These are phyloP conservation scores for Sphenostylis stenocarpa DNA, from an alignment of 306 rosid genomes.

Conservation along the genomic window DNA sequence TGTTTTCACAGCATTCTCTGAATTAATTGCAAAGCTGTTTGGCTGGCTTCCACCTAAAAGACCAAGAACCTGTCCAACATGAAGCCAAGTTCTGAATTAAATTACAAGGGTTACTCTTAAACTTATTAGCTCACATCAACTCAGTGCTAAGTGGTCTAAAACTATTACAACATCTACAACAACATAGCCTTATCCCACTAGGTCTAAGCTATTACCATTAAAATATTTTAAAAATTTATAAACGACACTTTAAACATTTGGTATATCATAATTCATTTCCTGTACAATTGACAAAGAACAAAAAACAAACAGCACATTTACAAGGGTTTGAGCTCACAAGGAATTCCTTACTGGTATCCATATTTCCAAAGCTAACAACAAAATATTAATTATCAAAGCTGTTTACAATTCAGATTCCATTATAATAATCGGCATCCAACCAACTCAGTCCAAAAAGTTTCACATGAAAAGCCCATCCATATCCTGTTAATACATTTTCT, in stretches of 20 bases:
- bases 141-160: neutral
- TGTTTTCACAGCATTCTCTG: constrained; percentile 55
- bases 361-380: neutral
- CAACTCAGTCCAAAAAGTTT: neutral
- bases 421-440: constrained; percentile 13
- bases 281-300: neutral
- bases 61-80: constrained; percentile 68
- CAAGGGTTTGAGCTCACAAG: neutral
- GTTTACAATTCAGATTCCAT: neutral
- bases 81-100: constrained; percentile 23
- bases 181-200: too few species aligned
- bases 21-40: constrained; percentile 39
- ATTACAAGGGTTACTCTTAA: constrained; percentile 7
- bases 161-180: neutral
- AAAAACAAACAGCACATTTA: neutral
- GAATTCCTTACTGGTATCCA: neutral
- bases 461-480: too few species aligned
- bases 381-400: neutral
- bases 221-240: neutral
- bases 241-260: neutral
- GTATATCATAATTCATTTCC: neutral
- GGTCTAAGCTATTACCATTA: neutral
- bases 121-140: constrained; percentile 6
- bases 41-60: constrained; percentile 76
- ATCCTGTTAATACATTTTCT: neutral